Base-by-base conservation (phyloP, 371 early-diverging fungal species). In the Coemansia sp. region DNA sequence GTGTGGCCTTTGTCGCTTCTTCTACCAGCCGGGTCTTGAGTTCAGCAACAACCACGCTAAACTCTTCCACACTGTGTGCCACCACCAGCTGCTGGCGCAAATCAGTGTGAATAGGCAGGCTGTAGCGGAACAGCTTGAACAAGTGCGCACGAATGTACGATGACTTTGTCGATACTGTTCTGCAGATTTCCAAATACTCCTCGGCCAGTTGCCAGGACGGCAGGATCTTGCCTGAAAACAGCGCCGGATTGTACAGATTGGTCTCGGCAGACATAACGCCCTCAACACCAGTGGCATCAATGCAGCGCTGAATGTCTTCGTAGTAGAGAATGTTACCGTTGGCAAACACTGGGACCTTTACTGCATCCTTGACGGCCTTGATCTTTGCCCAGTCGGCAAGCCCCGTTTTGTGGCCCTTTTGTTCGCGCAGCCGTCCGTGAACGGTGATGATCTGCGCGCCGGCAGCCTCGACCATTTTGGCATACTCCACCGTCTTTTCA, bases 381-480 rank as follows among this genome's bases (percentile, higher is more conserved):
- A 99, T 99, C 74, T 97, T 91, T 61, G 89, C 87, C 99, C 99
- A 99, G 81, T 99, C 96, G 0, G 98, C 99, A 24, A 99, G 69
- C 4, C 99, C 99, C 24, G 98, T 95, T 52, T 91, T 85, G 61
- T 93, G 92, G 5, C 99, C 99, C 81, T 93, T 98, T 83, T 97
- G 98, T 67, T 99, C 98, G 60, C 99, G 87, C 40, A 93, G 74
- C 48, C 99, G 85, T 10, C 99, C 99, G 77, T 99, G 99, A 0
- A 99, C 99, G 0, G 95, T 94, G 51, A 99, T 81, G 68, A 99
- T 80, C 72, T 94, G 90, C 14, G 92, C 92, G 7, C 99, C 99
- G 3, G 97, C 94, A 0, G 82, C 87, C 72, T 99, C 94, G 14
- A 99, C 84, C 96, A 99, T 97, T 76, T 94, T 92, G 4, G 99